Percentiles rank a stretch among this genome's conserved stretches.
These are phyloP conservation scores for Megacollybia marginata DNA, from an alignment of 768 basidiomycete species.

Conservation along the genomic window DNA sequence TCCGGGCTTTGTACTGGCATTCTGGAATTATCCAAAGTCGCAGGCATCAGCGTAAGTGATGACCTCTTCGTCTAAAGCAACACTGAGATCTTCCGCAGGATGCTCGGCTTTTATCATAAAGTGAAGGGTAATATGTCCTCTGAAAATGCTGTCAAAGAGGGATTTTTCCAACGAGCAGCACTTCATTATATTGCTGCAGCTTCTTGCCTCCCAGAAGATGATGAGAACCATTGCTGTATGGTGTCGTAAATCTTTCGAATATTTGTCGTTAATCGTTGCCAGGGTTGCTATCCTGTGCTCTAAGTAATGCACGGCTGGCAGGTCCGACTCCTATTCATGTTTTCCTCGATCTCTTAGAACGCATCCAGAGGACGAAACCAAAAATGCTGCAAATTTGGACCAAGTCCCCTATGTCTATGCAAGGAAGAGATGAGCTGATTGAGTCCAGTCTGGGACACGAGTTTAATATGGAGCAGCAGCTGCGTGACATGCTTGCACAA, in stretches of 20 bases:
- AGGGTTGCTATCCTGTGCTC: constrained; percentile 2
- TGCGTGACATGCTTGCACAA: too few relatives aligned
- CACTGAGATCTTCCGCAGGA: background rate
- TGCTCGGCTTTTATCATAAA: constrained; percentile 8
- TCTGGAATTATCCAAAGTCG: constrained; percentile 9
- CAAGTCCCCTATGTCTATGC: too few relatives aligned
- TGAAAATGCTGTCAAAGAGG: background rate
- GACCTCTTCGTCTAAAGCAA: background rate
- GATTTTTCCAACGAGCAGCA: constrained; percentile 5
- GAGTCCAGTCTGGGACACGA: too few relatives aligned
- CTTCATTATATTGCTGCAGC: constrained; percentile 8
- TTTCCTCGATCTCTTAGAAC: background rate
- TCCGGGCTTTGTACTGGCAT: constrained; percentile 7
- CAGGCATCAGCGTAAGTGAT: constrained; percentile 8
- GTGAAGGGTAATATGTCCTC: background rate
- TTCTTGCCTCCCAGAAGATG: constrained; percentile 10
- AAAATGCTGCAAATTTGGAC: too few relatives aligned
- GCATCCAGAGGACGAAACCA: too few relatives aligned
- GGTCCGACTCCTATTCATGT: background rate
- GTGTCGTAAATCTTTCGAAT: background rate
- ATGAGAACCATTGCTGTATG: constrained; percentile 12
- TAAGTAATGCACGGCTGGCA: background rate
- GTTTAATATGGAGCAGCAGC: too few relatives aligned
- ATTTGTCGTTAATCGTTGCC: background rate
- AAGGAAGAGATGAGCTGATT: too few relatives aligned